A percentile compares a stretch with the other conserved stretches of the same genome.
Conservation (phyloP, 2,329 filamentous ascomycete species). For the Botryotinia convoluta region DNA sequence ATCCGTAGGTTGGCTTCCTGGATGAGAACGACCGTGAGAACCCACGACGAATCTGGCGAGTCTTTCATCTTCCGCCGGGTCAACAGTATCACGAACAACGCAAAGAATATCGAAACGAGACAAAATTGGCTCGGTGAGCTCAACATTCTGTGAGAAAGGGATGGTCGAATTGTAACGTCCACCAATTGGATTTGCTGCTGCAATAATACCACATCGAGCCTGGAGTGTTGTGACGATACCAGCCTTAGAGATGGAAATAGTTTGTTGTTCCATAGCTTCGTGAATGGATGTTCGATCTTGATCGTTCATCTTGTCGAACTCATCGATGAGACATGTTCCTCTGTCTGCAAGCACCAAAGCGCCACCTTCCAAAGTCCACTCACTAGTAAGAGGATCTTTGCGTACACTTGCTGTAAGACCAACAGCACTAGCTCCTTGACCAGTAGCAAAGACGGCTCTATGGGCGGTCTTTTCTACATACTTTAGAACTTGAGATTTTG, state of each 20-base stretch:
- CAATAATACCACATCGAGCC: slow-evolving; percentile 92
- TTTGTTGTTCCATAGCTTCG: slow-evolving; percentile 99
- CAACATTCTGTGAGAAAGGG: slow-evolving; percentile 93
- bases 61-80: slow-evolving; percentile 87
- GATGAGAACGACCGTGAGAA: slow-evolving; percentile 89
- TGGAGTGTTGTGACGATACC: slow-evolving; percentile 97
- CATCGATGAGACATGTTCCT: slow-evolving; percentile 93
- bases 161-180: slow-evolving; percentile 96
- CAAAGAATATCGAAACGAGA: slow-evolving; percentile 98
- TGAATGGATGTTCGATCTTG: slow-evolving; percentile 97
- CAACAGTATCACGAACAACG: slow-evolving; percentile 92
- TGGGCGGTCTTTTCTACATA: slow-evolving; percentile 98
- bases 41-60: slow-evolving; percentile 93
- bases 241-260: slow-evolving; percentile 97
- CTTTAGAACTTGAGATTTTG: slow-evolving; percentile 96
- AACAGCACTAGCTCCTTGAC: slow-evolving; percentile 94
- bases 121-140: slow-evolving; percentile 93
- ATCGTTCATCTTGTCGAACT: slow-evolving; percentile 99
- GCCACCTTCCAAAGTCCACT: slow-evolving; percentile 97
- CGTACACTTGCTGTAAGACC: slow-evolving; percentile 97
- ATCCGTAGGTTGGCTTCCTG: slow-evolving; percentile 50
- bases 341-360: slow-evolving; percentile 92
- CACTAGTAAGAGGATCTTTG: slow-evolving; percentile 88
- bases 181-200: slow-evolving; percentile 93
- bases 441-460: slow-evolving; percentile 93